phyloP scores from a whole-genome alignment of 2,329 filamentous ascomycete genomes.

The Lomentospora prolificans region DNA sequence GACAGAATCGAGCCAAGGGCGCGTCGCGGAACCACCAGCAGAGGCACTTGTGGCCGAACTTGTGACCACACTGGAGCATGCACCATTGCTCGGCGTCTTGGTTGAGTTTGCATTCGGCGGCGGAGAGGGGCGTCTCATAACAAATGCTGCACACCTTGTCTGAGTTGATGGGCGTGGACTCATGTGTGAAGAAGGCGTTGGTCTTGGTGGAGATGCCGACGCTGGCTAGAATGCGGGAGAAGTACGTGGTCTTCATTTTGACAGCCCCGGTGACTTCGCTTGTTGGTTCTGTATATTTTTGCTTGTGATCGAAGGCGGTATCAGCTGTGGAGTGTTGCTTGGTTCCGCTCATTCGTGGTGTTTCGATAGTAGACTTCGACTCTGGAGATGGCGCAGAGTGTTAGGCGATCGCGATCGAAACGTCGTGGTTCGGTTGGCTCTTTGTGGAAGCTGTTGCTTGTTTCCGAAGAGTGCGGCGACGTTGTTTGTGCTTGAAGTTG shows the following conservation, averaged over 20 bases:
- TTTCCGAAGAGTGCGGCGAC: no score
- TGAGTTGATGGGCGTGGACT: no score
- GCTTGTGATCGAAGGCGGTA: no score
- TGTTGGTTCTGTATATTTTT: no score
- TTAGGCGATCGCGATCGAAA: no score
- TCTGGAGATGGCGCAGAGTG: no score
- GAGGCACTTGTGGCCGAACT: slow-evolving; percentile 6
- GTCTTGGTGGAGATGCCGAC: background rate
- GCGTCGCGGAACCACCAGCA: background rate
- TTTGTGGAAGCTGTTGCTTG: no score
- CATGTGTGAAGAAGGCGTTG: background rate
- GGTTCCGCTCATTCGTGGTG: no score
- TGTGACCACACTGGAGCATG: slow-evolving; percentile 6
- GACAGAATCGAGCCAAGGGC: background rate
- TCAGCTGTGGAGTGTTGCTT: no score
- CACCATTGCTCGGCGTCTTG: background rate
- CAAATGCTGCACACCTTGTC: background rate
- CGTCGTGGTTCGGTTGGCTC: no score
- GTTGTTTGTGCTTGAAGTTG: no score
- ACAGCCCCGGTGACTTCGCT: background rate
- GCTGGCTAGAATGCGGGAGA: background rate
- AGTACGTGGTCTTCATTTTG: background rate
- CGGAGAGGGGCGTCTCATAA: background rate
- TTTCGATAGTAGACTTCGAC: no score
- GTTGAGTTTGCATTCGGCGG: background rate